phyloP scores from a whole-genome alignment of 1,139 yeast genomes.

The Schwanniomyces etchellsii region DNA sequence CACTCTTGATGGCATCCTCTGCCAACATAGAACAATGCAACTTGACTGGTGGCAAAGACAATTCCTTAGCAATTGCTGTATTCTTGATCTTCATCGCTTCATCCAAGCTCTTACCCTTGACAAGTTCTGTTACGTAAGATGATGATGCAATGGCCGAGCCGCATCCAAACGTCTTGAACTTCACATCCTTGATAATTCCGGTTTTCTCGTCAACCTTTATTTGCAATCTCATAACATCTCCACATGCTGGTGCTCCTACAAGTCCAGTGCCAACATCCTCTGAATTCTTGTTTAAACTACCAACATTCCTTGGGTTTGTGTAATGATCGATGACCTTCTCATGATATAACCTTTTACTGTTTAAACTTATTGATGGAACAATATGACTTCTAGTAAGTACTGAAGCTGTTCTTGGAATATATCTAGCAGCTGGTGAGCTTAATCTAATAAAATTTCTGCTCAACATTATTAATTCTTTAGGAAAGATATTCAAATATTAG shows the following conservation, averaged over 20 bases:
- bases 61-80: constrained; percentile 87
- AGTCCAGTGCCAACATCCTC: constrained; percentile 91
- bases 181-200: constrained; percentile 90
- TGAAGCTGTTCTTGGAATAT: constrained; percentile 9
- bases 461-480: too few relatives aligned
- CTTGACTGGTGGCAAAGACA: constrained; percentile 93
- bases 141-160: constrained; percentile 97
- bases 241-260: constrained; percentile 99
- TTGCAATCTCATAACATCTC: constrained; percentile 97
- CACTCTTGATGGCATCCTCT: constrained; percentile 96
- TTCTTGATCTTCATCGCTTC: constrained; percentile 90
- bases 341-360: constrained; percentile 43
- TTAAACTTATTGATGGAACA: constrained; percentile 5
- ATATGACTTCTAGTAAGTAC: constrained; percentile 5
- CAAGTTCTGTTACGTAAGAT: constrained; percentile 90
- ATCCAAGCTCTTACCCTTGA: constrained; percentile 90
- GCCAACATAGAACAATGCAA: constrained; percentile 98
- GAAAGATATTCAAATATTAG: too few relatives aligned
- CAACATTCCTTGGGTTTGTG: constrained; percentile 94
- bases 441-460: constrained; percentile 18
- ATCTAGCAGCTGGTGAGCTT: constrained; percentile 8
- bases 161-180: constrained; percentile 97
- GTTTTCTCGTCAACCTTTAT: constrained; percentile 87
- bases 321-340: constrained; percentile 88
- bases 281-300: constrained; percentile 76